Base-by-base conservation (phyloP, 2,329 filamentous ascomycete species). In the Aspergillus candidus region DNA sequence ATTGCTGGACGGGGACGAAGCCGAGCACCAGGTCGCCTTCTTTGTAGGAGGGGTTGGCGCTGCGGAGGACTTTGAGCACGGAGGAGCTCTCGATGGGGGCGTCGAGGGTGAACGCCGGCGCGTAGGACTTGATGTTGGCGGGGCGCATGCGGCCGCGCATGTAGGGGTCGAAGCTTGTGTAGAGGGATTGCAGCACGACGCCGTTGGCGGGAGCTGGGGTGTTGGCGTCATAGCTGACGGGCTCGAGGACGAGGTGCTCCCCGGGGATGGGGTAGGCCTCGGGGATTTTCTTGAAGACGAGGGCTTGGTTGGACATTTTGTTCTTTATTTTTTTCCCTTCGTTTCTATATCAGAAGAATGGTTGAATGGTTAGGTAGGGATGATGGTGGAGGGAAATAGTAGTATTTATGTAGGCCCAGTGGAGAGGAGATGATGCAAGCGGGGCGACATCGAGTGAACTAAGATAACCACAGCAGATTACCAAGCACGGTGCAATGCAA, bases 131-230 rank as follows among this genome's bases (percentile, higher is more conserved):
- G 61, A 70, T 57, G 31, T 72, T 64, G 6, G 84, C 61, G 38
- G 74, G 67, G 38, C 87, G 82, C 85, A 94, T 90, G 54, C 80
- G 79, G 48, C 84, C 85, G 45, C 89, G 84, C 73, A 86, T 80
- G 72, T 94, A 94, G 2, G 88, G 88, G 66, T 94, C 88, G 69
- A 84, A 84, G 33, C 86, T 90, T 52, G 82, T 74, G 65, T 85
- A 88, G 58, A 84, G 77, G 55, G 84, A 78, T 70, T 88, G 79
- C 52, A 84, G 69, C 29, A 79, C 79, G 38, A 94, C 65, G 33
- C 88, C 83, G 51, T 85, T 84, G 35, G 77, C 63, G 17, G 80
- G 75, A 22, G 81, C 76, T 4, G 77, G 54, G 18, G 63, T 56
- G 40, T 55, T 58, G 53, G 82, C 68, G 61, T 93, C 86, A 52